Percentiles rank a stretch among this genome's conserved stretches.
These are phyloP conservation scores for Parietichytrium sp. DNA, from an alignment of 108 stramenopile genomes.

Conservation along the genomic window DNA sequence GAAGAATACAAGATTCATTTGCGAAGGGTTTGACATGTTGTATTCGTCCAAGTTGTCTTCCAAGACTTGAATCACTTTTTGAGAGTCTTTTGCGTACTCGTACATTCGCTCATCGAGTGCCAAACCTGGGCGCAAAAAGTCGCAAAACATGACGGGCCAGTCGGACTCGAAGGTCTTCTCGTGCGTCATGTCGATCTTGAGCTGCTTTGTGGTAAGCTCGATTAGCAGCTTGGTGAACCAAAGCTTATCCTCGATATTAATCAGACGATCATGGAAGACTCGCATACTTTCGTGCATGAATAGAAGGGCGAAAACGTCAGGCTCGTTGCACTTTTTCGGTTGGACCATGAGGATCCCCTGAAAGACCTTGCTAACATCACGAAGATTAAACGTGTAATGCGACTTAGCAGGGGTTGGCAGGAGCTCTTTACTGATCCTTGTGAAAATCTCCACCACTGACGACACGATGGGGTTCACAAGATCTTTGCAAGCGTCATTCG, in stretches of 20 bases:
- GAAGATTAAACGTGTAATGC: slow-evolving; percentile 73
- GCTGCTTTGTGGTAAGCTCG: slow-evolving; percentile 56
- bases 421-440: slow-evolving; percentile 55
- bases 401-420: slow-evolving; percentile 69
- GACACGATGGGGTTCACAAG: slow-evolving; percentile 42
- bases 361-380: slow-evolving; percentile 70
- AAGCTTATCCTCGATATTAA: slow-evolving; percentile 60
- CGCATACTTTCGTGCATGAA: slow-evolving; percentile 64
- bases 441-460: slow-evolving; percentile 63
- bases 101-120: slow-evolving; percentile 53
- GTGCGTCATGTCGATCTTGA: slow-evolving; percentile 49
- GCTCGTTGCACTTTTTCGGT: slow-evolving; percentile 42
- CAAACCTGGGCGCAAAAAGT: slow-evolving; percentile 54
- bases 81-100: slow-evolving; percentile 51
- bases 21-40: slow-evolving; percentile 62
- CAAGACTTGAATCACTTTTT: slow-evolving; percentile 49
- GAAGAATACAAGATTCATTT: slow-evolving; percentile 70
- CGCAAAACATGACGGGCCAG: slow-evolving; percentile 55
- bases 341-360: slow-evolving; percentile 67
- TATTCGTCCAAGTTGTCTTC: slow-evolving; percentile 65
- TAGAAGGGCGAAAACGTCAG: slow-evolving; percentile 52
- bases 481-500: slow-evolving; percentile 48
- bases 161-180: slow-evolving; percentile 54
- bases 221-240: slow-evolving; percentile 60
- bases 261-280: slow-evolving; percentile 69